Evolutionary conservation across 768 basidiomycete species (phyloP).

Genomic region (Jaapia argillacea): DNA sequence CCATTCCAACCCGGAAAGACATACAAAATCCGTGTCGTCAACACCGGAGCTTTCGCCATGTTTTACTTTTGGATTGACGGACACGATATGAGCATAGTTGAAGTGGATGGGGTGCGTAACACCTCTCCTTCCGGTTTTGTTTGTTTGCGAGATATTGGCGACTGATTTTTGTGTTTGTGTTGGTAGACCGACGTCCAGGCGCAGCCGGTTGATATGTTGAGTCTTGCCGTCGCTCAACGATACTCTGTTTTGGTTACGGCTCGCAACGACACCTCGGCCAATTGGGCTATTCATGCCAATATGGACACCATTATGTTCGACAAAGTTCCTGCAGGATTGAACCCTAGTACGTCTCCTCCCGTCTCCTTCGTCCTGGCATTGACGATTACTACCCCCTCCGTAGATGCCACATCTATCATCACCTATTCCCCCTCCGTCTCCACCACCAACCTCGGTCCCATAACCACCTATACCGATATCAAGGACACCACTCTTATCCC

Average conservation of each 20-base stretch:
- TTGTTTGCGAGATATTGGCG: too few species aligned
- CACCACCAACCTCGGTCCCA: constrained; percentile 42
- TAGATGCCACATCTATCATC: constrained; percentile 79
- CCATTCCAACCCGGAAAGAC: constrained; percentile 44
- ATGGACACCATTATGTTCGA: constrained; percentile 93
- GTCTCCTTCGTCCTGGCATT: neutral
- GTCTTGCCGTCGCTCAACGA: constrained; percentile 80
- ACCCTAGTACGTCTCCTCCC: constrained; percentile 47
- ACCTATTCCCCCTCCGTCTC: constrained; percentile 50
- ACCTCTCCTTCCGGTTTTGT: neutral
- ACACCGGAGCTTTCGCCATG: constrained; percentile 62
- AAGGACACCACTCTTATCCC: constrained; percentile 68
- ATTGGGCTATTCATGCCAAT: constrained; percentile 88
- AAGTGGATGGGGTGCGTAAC: constrained; percentile 66
- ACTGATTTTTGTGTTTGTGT: constrained; percentile 1
- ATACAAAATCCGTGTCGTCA: constrained; percentile 83
- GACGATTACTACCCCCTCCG: neutral
- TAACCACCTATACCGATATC: constrained; percentile 50
- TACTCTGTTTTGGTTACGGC: constrained; percentile 91
- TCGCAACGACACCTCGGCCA: constrained; percentile 66
- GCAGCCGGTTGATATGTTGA: constrained; percentile 59
- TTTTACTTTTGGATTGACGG: constrained; percentile 90
- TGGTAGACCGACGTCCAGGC: constrained; percentile 67
- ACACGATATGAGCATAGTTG: constrained; percentile 76
- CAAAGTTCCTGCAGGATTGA: constrained; percentile 54